Evolutionary conservation across 345 rosid species (phyloP).

Genomic region (Aquilaria malaccensis): DNA sequence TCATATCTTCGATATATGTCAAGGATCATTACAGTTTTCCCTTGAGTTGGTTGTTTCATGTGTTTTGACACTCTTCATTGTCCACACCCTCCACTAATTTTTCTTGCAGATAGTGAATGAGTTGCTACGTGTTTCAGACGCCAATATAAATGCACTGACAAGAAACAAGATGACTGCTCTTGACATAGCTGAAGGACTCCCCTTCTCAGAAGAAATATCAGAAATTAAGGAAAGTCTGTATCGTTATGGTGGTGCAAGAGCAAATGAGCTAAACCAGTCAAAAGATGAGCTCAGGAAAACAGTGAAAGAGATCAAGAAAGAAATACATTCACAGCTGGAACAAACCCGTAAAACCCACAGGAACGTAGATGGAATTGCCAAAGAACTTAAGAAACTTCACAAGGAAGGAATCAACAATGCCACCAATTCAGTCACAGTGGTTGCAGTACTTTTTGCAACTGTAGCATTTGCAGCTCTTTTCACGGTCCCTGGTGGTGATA

Average conservation of each 20-base stretch:
- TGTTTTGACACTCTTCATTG: not conserved
- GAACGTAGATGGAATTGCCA: conserved; percentile 71
- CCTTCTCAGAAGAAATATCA: conserved; percentile 56
- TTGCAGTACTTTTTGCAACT: conserved; percentile 88
- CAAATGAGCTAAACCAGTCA: conserved; percentile 72
- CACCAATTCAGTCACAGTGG: conserved; percentile 79
- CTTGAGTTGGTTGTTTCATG: not conserved
- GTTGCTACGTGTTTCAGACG: conserved; percentile 54
- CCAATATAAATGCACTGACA: conserved; percentile 71
- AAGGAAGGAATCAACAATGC: conserved; percentile 82
- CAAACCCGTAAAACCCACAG: conserved; percentile 81
- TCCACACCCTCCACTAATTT: not conserved
- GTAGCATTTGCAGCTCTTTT: conserved; percentile 89
- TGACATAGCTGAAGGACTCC: conserved; percentile 80
- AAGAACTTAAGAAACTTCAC: conserved; percentile 74
- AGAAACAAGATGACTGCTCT: conserved; percentile 75
- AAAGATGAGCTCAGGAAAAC: conserved; percentile 73
- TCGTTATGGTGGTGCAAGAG: conserved; percentile 64
- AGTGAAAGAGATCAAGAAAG: conserved; percentile 71
- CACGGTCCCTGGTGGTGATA: conserved; percentile 81
- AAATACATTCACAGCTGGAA: conserved; percentile 79
- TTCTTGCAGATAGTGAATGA: conserved; percentile 65
- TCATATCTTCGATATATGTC: too few relatives aligned
- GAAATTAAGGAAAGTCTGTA: conserved; percentile 56
- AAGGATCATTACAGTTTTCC: too few relatives aligned